Base-by-base conservation (phyloP, 2,329 filamentous ascomycete species). In the Scopulariopsis brevicaulis region DNA sequence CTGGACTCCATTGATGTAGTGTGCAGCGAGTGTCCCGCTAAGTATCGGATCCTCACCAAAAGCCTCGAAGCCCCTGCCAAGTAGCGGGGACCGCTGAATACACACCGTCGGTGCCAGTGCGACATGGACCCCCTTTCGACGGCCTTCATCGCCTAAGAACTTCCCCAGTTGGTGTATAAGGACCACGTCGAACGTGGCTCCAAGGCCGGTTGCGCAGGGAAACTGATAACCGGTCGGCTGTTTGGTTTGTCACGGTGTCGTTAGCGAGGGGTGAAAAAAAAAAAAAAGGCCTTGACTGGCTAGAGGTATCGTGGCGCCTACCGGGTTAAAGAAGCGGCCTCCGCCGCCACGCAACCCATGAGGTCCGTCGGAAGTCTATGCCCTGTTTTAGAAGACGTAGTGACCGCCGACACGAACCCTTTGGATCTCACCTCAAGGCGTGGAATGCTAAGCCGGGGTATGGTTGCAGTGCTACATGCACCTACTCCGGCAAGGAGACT, bases 331-430 rank as follows among this genome's bases (percentile, higher is more conserved):
- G 74, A 86, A 87, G 34, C 34, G 34, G 34, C 34, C 34, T 63
- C 80, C 82, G 53, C 80, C 83, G 55, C 85, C 85, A 62, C 86
- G 77, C 35, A 86, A 80, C 55, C 86, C 86, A 67, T 87, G 88
- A 40, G 86, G 86, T 0, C 86, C 85, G 64, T 89, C 86, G 43
- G 82, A 81, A 62, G 80, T 77, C 59, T 83, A 82, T 79, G 58
- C 24, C 7, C 12, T 14, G 14, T 37, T 7, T 37, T 14, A 37
- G 14, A 37, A 37, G 34, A 7, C 22, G 3, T 1, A 8, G 34
- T 53, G 57, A 4, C 14, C 34, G 34, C 14, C 34, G 14, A 7
- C 34, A 37, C 34, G 34, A 37, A 8, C 43, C 7, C 15, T 7
- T 6, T 6, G 20, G 15, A 48, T 20, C 34, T 8, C 34, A 37